A percentile compares a stretch with the other conserved stretches of the same genome.
Conservation (phyloP, 2,329 filamentous ascomycete genomes). For the Hirsutella minnesotensis region DNA sequence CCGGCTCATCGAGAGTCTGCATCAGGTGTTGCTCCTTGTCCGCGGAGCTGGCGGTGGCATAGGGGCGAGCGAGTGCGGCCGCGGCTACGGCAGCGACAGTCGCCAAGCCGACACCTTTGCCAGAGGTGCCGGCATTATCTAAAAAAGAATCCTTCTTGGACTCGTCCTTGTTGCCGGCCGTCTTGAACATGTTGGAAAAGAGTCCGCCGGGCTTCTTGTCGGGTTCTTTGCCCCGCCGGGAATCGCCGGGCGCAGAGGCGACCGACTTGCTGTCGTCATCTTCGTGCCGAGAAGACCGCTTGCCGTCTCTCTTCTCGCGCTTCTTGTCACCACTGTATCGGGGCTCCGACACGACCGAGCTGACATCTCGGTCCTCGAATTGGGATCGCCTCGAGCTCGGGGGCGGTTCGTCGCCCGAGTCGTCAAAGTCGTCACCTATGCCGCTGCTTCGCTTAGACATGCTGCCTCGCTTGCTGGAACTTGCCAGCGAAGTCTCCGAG, state of each 20-base stretch:
- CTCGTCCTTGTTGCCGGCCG: conserved; percentile 23
- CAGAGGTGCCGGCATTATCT: conserved; percentile 59
- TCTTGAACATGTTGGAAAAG: conserved; percentile 38
- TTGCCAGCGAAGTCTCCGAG: conserved; percentile 23
- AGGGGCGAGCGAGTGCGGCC: conserved; percentile 26
- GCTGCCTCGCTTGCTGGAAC: conserved; percentile 26
- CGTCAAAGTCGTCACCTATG: conserved; percentile 22
- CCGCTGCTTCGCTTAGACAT: conserved; percentile 26
- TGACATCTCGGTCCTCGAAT: conserved; percentile 34
- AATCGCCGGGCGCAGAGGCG: conserved; percentile 20
- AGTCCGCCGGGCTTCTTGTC: conserved; percentile 30
- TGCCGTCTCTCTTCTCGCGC: conserved; percentile 19
- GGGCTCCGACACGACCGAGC: conserved; percentile 36
- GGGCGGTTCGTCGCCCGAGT: conserved; percentile 23
- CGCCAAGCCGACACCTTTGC: conserved; percentile 55
- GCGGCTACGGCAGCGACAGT: conserved; percentile 32
- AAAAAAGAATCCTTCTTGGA: conserved; percentile 50
- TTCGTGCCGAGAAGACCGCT: conserved; percentile 23
- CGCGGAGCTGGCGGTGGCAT: conserved; percentile 32
- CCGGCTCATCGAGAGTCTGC: conserved; percentile 11
- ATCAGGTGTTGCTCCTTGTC: conserved; percentile 22
- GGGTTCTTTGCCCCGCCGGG: conserved; percentile 22
- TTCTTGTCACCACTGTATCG: conserved; percentile 19
- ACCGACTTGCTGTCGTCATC: conserved; percentile 28
- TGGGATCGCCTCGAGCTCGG: conserved; percentile 23